These are phyloP conservation scores for Fusarium luffae DNA, from an alignment of 2,329 filamentous ascomycete genomes.

Conservation along the genomic window DNA sequence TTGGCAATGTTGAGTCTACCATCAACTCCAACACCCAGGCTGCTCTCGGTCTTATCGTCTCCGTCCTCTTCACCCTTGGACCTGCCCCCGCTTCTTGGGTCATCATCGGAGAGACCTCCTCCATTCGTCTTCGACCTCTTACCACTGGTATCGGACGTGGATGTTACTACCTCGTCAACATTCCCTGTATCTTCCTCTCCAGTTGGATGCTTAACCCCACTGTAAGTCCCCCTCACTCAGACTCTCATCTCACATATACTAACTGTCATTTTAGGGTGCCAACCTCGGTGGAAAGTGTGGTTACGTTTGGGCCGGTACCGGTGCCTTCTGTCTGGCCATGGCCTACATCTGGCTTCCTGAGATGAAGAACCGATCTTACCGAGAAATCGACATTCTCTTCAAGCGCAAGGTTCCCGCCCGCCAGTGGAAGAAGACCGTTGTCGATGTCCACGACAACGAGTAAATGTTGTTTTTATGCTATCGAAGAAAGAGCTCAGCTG, in stretches of 20 bases:
- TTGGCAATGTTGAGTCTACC: slow-evolving; percentile 51
- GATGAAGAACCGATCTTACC: slow-evolving; percentile 68
- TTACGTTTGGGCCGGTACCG: slow-evolving; percentile 70
- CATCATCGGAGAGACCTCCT: slow-evolving; percentile 74
- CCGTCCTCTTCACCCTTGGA: slow-evolving; percentile 71
- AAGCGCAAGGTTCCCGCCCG: slow-evolving; percentile 64
- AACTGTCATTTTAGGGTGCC: slow-evolving; percentile 47
- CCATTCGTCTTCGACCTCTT: slow-evolving; percentile 72
- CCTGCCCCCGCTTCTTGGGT: slow-evolving; percentile 73
- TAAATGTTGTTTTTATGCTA: slow-evolving; percentile 51
- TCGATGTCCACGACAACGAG: slow-evolving; percentile 71
- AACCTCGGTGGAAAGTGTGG: slow-evolving; percentile 66
- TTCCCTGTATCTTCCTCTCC: slow-evolving; percentile 72
- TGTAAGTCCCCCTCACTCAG: slow-evolving; percentile 44
- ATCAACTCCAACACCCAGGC: slow-evolving; percentile 65
- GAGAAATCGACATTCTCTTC: slow-evolving; percentile 72
- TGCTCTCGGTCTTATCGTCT: slow-evolving; percentile 71
- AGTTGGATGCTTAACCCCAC: slow-evolving; percentile 70
- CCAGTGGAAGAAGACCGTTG: slow-evolving; percentile 63
- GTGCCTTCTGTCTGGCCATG: slow-evolving; percentile 62
- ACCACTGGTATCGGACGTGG: slow-evolving; percentile 73
- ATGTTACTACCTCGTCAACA: slow-evolving; percentile 72
- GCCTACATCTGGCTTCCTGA: slow-evolving; percentile 64
- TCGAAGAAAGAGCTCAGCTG: background rate
- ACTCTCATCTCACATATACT: slow-evolving; percentile 29